These are phyloP conservation scores for Aspergillus pseudoterreus DNA, from an alignment of 2,329 filamentous ascomycete species.

Conservation along the genomic window DNA sequence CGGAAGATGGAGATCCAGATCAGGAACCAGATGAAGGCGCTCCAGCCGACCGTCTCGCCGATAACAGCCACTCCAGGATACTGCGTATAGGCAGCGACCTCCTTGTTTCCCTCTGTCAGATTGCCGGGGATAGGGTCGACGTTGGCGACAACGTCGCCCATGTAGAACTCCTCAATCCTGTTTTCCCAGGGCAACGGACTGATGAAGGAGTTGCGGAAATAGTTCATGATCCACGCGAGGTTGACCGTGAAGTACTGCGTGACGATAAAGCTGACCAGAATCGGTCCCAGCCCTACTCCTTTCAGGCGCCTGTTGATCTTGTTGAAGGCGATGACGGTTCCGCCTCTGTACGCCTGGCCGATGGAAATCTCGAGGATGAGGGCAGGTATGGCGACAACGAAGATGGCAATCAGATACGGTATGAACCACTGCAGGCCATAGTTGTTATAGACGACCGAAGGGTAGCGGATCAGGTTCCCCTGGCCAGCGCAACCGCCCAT, in stretches of 20 bases:
- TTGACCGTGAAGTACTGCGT: conserved; percentile 57
- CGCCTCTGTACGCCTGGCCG: conserved; percentile 54
- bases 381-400: conserved; percentile 54
- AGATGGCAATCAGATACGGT: conserved; percentile 54
- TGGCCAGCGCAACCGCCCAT: conserved; percentile 59
- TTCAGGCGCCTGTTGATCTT: conserved; percentile 52
- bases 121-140: conserved; percentile 40
- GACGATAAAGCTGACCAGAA: conserved; percentile 55
- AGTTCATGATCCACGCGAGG: conserved; percentile 57
- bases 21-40: conserved; percentile 57
- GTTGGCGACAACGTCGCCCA: conserved; percentile 48
- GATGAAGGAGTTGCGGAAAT: conserved; percentile 55
- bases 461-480: conserved; percentile 57
- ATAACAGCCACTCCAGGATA: conserved; percentile 49
- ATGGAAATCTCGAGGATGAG: conserved; percentile 54
- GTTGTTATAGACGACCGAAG: conserved; percentile 59
- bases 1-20: conserved; percentile 60
- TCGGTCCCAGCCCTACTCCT: conserved; percentile 51
- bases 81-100: conserved; percentile 42
- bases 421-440: conserved; percentile 60
- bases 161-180: conserved; percentile 52
- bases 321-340: conserved; percentile 54
- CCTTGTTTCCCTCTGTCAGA: conserved; percentile 35
- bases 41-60: conserved; percentile 58
- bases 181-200: conserved; percentile 54